A percentile compares a stretch with the other conserved stretches of the same genome.
Conservation (phyloP, 2,329 filamentous ascomycete genomes). For the Cordyceps cateniannulata region DNA sequence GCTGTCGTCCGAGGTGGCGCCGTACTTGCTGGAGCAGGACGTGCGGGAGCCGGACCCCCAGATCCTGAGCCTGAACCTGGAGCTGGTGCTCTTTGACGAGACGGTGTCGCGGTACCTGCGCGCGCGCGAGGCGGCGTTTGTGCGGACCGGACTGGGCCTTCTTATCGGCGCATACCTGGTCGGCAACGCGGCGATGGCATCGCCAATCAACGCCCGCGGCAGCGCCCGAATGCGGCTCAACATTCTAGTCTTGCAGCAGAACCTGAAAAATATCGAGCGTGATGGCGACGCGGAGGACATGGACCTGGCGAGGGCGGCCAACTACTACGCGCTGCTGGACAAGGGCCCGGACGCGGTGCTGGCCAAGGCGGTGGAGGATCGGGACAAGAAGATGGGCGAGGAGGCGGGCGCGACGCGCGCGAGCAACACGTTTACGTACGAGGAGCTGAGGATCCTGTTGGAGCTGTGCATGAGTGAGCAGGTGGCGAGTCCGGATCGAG, state of each 20-base stretch:
- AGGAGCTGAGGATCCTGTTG: constrained; percentile 59
- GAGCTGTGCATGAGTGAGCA: constrained; percentile 65
- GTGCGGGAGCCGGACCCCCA: constrained; percentile 72
- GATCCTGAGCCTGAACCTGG: constrained; percentile 76
- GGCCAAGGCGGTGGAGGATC: constrained; percentile 48
- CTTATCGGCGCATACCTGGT: constrained; percentile 78
- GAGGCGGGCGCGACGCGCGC: constrained; percentile 16
- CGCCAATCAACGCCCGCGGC: constrained; percentile 78
- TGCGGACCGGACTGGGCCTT: constrained; percentile 67
- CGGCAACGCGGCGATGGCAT: constrained; percentile 61
- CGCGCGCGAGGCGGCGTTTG: constrained; percentile 63
- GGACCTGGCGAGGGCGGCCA: constrained; percentile 53
- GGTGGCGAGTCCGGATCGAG: constrained; percentile 59
- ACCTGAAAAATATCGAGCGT: constrained; percentile 86
- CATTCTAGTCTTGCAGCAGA: constrained; percentile 90
- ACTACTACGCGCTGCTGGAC: constrained; percentile 65
- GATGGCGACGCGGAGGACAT: constrained; percentile 38
- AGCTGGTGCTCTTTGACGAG: constrained; percentile 83
- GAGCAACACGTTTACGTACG: constrained; percentile 50
- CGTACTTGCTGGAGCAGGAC: constrained; percentile 62
- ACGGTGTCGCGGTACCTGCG: constrained; percentile 69
- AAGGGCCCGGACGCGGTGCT: constrained; percentile 60
- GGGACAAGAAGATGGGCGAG: constrained; percentile 29
- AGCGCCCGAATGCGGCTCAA: constrained; percentile 88
- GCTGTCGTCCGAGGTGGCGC: constrained; percentile 53